phyloP scores from a whole-genome alignment of 2,329 filamentous ascomycete species.

The Hysterium pulicare region DNA sequence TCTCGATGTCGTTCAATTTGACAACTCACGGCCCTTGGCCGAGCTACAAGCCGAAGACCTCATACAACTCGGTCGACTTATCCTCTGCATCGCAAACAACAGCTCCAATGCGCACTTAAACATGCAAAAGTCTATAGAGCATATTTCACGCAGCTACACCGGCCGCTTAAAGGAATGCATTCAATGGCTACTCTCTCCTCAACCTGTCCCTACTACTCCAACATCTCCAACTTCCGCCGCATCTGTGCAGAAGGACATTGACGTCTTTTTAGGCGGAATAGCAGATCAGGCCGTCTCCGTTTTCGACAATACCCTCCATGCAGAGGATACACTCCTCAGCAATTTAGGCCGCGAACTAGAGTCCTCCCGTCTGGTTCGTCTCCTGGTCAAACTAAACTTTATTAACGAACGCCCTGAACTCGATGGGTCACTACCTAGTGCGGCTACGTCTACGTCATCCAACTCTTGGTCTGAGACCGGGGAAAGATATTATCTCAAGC shows the following conservation, averaged over 20 bases:
- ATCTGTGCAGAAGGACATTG: conserved; percentile 64
- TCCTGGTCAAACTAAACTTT: conserved; percentile 78
- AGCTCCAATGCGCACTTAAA: conserved; percentile 59
- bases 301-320: conserved; percentile 76
- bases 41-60: conserved; percentile 90
- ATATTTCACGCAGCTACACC: conserved; percentile 73
- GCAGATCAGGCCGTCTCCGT: conserved; percentile 70
- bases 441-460: conserved; percentile 24
- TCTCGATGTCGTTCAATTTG: conserved; percentile 83
- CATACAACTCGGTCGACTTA: conserved; percentile 74
- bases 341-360: conserved; percentile 79
- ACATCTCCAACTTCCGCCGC: conserved; percentile 25
- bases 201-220: conserved; percentile 21
- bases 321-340: conserved; percentile 69
- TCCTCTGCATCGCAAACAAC: conserved; percentile 77
- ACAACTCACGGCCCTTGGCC: conserved; percentile 62
- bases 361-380: conserved; percentile 78
- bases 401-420: conserved; percentile 89
- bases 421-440: conserved; percentile 57
- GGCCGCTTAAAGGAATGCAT: conserved; percentile 75
- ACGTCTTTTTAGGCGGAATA: conserved; percentile 75
- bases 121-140: conserved; percentile 68
- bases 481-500: conserved; percentile 85
- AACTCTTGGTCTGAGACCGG: conserved; percentile 84
- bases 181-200: conserved; percentile 72